These are phyloP conservation scores for Puccinia triticina DNA, from an alignment of 1,284 basidiomycete genomes.

Conservation along the genomic window DNA sequence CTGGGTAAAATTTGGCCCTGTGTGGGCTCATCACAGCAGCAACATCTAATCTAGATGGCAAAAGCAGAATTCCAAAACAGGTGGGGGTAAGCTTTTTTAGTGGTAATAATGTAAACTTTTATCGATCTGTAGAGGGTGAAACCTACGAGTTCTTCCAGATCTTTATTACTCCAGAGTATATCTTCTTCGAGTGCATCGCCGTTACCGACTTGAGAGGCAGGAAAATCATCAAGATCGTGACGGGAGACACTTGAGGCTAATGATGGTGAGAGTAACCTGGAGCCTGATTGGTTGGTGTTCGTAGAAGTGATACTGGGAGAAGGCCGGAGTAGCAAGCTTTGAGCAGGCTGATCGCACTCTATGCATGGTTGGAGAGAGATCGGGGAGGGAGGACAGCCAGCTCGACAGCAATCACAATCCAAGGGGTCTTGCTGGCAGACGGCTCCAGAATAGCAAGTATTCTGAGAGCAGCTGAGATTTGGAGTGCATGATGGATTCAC, in stretches of 20 bases:
- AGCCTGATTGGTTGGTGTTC: constrained; percentile 14
- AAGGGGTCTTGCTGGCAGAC: not conserved
- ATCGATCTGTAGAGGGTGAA: not conserved
- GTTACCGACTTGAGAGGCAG: not conserved
- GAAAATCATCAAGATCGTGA: not conserved
- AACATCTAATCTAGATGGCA: constrained; percentile 36
- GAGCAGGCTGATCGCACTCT: constrained; percentile 14
- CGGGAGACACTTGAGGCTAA: not conserved
- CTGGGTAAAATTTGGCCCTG: constrained; percentile 19
- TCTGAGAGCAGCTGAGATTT: not conserved
- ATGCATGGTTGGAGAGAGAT: constrained; percentile 27
- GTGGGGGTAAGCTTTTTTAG: not conserved
- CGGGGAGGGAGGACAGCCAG: constrained; percentile 45
- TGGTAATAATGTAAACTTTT: not conserved
- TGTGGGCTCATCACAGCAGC: constrained; percentile 43
- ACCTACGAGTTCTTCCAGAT: constrained; percentile 49
- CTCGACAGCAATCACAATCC: constrained; percentile 45
- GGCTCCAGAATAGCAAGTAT: not conserved
- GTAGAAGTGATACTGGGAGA: constrained; percentile 8
- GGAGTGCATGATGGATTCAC: not conserved
- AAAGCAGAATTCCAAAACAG: constrained; percentile 8
- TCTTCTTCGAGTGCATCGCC: constrained; percentile 10
- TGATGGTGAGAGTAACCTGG: constrained; percentile 8
- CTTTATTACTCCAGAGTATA: constrained; percentile 42
- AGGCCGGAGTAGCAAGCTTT: not conserved